Percentiles rank a stretch among this genome's conserved stretches.
These are phyloP conservation scores for Cucumis melo DNA, from an alignment of 306 rosid genomes.

Conservation along the genomic window DNA sequence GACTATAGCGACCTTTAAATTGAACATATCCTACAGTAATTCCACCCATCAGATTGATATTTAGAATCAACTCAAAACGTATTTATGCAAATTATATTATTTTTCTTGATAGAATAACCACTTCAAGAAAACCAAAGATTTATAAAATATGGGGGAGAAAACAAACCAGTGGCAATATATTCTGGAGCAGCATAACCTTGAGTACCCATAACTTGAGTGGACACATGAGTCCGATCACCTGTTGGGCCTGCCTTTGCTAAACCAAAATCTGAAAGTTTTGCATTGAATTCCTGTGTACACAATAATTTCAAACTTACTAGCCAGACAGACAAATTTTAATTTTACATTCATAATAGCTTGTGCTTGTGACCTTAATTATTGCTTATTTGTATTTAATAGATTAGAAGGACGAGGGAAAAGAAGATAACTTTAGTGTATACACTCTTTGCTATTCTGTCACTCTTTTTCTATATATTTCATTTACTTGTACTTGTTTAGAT, in stretches of 20 bases:
- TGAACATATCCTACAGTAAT: not conserved
- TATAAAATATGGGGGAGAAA: not conserved
- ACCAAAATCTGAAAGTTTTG: conserved; percentile 73
- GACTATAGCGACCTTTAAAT: not conserved
- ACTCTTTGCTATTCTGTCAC: not conserved
- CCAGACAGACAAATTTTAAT: not conserved
- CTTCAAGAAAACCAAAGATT: not conserved
- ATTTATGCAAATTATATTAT: not conserved
- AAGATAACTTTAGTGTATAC: not conserved
- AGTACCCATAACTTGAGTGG: conserved; percentile 84
- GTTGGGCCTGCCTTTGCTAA: conserved; percentile 75
- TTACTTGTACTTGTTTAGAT: not conserved
- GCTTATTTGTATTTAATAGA: not conserved
- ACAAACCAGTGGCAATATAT: conserved; percentile 68
- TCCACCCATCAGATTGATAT: not conserved
- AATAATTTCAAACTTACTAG: not conserved
- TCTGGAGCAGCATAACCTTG: conserved; percentile 86
- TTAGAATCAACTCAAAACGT: not conserved
- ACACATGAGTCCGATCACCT: conserved; percentile 73
- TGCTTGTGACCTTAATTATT: not conserved
- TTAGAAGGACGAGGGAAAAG: not conserved
- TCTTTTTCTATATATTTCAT: not conserved
- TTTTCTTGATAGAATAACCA: not conserved
- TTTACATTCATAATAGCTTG: not conserved
- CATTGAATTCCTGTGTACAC: conserved; percentile 40